A percentile compares a stretch with the other conserved stretches of the same genome.
phyloP scores from a whole-genome alignment of 768 basidiomycete genomes.

The Boletus eberwhitei region DNA sequence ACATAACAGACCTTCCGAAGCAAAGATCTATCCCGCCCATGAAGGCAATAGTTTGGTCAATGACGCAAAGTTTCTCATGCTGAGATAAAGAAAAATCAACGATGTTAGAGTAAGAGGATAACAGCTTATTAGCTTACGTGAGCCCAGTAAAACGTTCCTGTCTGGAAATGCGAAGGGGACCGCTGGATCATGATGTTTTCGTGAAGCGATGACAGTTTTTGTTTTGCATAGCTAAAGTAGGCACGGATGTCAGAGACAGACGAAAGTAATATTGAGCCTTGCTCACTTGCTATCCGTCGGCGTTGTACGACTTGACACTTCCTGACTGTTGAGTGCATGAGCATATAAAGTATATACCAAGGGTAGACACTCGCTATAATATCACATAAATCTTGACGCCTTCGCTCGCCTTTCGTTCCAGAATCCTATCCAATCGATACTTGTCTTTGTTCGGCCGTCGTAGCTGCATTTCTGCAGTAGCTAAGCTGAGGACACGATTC shows the following conservation, averaged over 20 bases:
- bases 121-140: conserved; percentile 56
- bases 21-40: conserved; percentile 97
- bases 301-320: conserved; percentile 93
- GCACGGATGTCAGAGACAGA: conserved; percentile 7
- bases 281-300: conserved; percentile 88
- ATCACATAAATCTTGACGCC: conserved; percentile 97
- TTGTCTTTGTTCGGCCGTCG: conserved; percentile 80
- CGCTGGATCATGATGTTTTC: conserved; percentile 95
- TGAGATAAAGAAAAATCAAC: conserved; percentile 26
- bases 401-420: conserved; percentile 89
- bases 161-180: conserved; percentile 96
- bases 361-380: conserved; percentile 63
- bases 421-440: conserved; percentile 81
- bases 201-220: conserved; percentile 72
- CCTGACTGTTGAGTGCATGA: conserved; percentile 54
- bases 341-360: background rate
- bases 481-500: background rate
- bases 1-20: conserved; percentile 64
- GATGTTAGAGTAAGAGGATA: background rate
- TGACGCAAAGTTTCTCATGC: conserved; percentile 98
- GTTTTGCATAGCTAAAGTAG: conserved; percentile 76
- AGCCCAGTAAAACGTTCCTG: conserved; percentile 98
- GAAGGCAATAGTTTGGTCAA: conserved; percentile 96
- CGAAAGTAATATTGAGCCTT: background rate
- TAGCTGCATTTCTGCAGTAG: conserved; percentile 66